A percentile compares a stretch with the other conserved stretches of the same genome.
phyloP scores from a whole-genome alignment of 176 grass and related monocot species.

The Rhynchospora pubera region DNA sequence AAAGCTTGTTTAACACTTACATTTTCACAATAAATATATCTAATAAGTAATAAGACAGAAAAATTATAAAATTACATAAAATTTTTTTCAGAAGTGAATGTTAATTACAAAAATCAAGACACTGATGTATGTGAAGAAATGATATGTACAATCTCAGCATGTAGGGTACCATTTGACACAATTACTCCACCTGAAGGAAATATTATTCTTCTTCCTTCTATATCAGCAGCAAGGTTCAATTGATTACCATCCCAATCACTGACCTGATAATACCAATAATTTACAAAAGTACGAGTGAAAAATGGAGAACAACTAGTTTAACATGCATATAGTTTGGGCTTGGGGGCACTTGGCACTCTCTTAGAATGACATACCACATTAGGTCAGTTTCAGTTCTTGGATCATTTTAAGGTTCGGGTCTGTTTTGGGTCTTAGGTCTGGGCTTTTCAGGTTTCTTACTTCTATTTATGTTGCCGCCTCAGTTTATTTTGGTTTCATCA shows the following conservation, averaged over 20 bases:
- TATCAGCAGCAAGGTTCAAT: conserved; percentile 69
- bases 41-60: neutral
- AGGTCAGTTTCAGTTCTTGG: neutral
- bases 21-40: neutral
- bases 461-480: neutral
- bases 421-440: neutral
- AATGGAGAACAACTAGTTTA: neutral
- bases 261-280: conserved; percentile 40
- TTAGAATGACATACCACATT: neutral
- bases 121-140: conserved; percentile 38
- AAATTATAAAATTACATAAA: neutral
- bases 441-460: neutral
- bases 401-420: neutral
- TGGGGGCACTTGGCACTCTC: neutral
- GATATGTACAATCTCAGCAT: conserved; percentile 54
- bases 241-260: conserved; percentile 76
- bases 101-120: conserved; percentile 3
- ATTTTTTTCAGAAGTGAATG: neutral
- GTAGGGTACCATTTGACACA: conserved; percentile 59
- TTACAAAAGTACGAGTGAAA: neutral
- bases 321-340: neutral
- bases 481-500: neutral
- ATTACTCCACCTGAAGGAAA: conserved; percentile 71
- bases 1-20: neutral
- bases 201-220: conserved; percentile 57